These are phyloP conservation scores for Pseudocercospora fuligena DNA, from an alignment of 2,329 filamentous ascomycete species.

Conservation along the genomic window DNA sequence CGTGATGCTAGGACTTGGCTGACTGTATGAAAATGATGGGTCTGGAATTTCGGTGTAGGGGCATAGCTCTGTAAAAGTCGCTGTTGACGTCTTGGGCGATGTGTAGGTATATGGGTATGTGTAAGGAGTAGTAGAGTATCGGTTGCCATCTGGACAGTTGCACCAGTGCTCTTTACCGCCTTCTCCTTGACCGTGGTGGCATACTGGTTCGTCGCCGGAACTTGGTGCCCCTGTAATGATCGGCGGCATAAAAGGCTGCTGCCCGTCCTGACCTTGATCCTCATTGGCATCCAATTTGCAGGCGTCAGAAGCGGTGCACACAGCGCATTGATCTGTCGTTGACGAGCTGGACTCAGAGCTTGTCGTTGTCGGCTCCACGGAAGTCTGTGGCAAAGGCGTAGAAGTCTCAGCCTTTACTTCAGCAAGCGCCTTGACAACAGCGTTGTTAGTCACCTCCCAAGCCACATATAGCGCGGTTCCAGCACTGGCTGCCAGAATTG, in stretches of 20 bases:
- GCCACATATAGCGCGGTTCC: background rate
- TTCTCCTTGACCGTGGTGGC: background rate
- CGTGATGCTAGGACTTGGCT: background rate
- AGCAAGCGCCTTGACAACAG: background rate
- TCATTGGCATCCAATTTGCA: slow-evolving; percentile 12
- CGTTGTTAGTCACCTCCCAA: background rate
- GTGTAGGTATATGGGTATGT: background rate
- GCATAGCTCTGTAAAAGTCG: background rate
- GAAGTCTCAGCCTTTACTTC: background rate
- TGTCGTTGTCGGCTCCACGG: background rate
- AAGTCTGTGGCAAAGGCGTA: background rate
- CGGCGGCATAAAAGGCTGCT: background rate
- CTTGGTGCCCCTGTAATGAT: background rate
- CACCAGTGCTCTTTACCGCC: background rate
- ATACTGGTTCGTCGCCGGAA: background rate
- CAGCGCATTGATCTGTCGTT: slow-evolving; percentile 7
- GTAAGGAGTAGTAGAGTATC: background rate
- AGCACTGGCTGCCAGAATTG: background rate
- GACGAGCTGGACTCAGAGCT: background rate
- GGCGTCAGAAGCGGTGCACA: slow-evolving; percentile 9
- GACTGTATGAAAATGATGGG: background rate
- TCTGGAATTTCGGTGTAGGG: background rate
- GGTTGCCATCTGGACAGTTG: background rate
- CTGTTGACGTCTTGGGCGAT: background rate
- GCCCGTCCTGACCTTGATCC: slow-evolving; percentile 14